Evolutionary conservation across 345 rosid genomes (phyloP).

Genomic region (Brassica napus): DNA sequence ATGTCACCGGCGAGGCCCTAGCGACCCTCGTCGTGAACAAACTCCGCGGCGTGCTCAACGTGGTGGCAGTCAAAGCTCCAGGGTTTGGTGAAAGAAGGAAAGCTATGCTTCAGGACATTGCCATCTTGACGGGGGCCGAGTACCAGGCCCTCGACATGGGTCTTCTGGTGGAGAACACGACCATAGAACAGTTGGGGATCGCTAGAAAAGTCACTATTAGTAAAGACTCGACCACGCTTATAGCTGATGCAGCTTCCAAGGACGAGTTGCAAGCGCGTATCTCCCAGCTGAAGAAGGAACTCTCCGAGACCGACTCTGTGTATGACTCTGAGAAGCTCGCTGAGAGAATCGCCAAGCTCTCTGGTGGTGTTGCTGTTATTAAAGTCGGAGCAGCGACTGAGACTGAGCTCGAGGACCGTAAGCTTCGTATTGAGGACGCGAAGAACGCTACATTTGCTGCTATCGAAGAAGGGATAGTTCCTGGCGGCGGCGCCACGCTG

Average conservation of each 20-base stretch:
- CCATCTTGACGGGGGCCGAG: conserved; percentile 95
- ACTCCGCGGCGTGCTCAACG: conserved; percentile 85
- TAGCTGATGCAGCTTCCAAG: conserved; percentile 93
- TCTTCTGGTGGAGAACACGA: conserved; percentile 65
- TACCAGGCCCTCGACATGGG: conserved; percentile 88
- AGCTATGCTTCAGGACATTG: conserved; percentile 93
- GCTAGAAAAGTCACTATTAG: conserved; percentile 80
- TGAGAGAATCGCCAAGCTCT: conserved; percentile 91
- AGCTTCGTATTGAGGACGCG: conserved; percentile 94
- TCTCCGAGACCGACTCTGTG: conserved; percentile 85
- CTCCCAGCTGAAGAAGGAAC: conserved; percentile 81
- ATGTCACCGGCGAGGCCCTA: conserved; percentile 92
- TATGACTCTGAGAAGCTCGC: conserved; percentile 90
- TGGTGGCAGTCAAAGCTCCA: conserved; percentile 95
- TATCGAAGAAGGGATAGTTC: conserved; percentile 96
- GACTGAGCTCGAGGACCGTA: conserved; percentile 94
- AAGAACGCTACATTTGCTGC: conserved; percentile 98
- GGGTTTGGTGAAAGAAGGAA: conserved; percentile 98
- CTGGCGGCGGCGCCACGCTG: conserved; percentile 93
- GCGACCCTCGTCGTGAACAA: conserved; percentile 97
- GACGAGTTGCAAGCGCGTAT: conserved; percentile 86
- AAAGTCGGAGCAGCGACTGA: conserved; percentile 99
- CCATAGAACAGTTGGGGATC: conserved; percentile 81
- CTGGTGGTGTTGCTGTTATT: conserved; percentile 97
- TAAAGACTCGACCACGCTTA: conserved; percentile 84